Percentiles rank a stretch among this genome's conserved stretches.
These are phyloP conservation scores for Penicillium sp. DNA, from an alignment of 2,329 filamentous ascomycete genomes.

Conservation along the genomic window DNA sequence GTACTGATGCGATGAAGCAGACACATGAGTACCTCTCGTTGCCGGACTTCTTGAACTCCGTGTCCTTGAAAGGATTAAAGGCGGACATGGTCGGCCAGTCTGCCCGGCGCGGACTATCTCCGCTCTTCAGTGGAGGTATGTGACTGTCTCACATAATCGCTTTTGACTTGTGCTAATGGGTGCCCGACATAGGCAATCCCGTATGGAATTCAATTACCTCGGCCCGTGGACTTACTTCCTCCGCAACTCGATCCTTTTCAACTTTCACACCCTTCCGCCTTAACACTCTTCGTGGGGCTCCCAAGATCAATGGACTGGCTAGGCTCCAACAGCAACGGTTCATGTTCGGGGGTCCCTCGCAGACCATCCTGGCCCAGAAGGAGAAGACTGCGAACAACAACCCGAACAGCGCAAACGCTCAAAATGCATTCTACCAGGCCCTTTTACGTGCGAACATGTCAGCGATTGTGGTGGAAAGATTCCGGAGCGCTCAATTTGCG, in stretches of 20 bases:
- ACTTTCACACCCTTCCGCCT: slow-evolving; percentile 26
- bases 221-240: slow-evolving; percentile 12
- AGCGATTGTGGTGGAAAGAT: slow-evolving; percentile 85
- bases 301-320: slow-evolving; percentile 26
- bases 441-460: slow-evolving; percentile 91
- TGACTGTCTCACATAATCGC: neutral
- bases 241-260: slow-evolving; percentile 26
- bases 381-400: slow-evolving; percentile 94
- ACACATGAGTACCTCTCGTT: slow-evolving; percentile 14
- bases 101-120: slow-evolving; percentile 17
- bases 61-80: slow-evolving; percentile 27
- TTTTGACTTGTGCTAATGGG: neutral
- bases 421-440: slow-evolving; percentile 92
- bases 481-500: slow-evolving; percentile 82
- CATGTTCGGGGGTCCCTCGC: slow-evolving; percentile 43
- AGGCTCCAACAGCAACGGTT: slow-evolving; percentile 38
- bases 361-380: slow-evolving; percentile 72
- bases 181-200: slow-evolving; percentile 13
- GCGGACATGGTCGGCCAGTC: slow-evolving; percentile 18
- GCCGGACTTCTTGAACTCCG: slow-evolving; percentile 29
- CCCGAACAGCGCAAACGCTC: slow-evolving; percentile 79
- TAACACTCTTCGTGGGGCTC: slow-evolving; percentile 23
- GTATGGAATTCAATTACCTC: slow-evolving; percentile 19
- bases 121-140: slow-evolving; percentile 23
- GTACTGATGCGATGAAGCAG: slow-evolving; percentile 10